Evolutionary conservation across 2,329 filamentous ascomycete genomes (phyloP).

Genomic region (Sclerotinia trifoliorum): DNA sequence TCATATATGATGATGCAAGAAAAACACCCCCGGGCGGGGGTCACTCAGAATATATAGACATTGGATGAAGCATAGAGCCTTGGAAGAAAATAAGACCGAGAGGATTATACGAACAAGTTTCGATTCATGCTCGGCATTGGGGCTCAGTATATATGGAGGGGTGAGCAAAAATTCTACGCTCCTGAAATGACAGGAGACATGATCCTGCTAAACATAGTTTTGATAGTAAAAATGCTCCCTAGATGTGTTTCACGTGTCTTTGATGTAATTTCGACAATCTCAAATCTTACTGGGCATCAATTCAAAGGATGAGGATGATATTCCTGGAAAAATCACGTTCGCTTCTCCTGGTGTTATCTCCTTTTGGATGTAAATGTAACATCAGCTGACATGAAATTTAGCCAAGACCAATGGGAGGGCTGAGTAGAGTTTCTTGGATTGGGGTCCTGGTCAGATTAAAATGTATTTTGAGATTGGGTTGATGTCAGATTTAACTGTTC

Average conservation of each 20-base stretch:
- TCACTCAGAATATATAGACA: constrained; percentile 1
- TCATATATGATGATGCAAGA: neutral
- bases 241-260: constrained; percentile 1
- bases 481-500: constrained; percentile 3
- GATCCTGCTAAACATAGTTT: constrained; percentile 10
- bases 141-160: neutral
- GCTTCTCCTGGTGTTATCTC: neutral
- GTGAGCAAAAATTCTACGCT: constrained; percentile 13
- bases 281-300: constrained; percentile 3
- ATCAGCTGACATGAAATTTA: constrained; percentile 18
- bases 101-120: constrained; percentile 16
- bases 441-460: neutral
- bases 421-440: neutral
- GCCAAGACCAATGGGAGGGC: constrained; percentile 9
- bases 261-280: constrained; percentile 8
- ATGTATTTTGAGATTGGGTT: constrained; percentile 4
- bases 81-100: neutral
- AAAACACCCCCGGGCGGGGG: neutral
- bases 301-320: constrained; percentile 15
- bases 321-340: constrained; percentile 13
- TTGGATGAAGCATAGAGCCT: neutral
- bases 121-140: neutral
- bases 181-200: constrained; percentile 13
- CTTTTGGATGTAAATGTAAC: constrained; percentile 7
- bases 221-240: neutral